Conservation (phyloP, 768 basidiomycete genomes). For the Tylopilus sp. region DNA sequence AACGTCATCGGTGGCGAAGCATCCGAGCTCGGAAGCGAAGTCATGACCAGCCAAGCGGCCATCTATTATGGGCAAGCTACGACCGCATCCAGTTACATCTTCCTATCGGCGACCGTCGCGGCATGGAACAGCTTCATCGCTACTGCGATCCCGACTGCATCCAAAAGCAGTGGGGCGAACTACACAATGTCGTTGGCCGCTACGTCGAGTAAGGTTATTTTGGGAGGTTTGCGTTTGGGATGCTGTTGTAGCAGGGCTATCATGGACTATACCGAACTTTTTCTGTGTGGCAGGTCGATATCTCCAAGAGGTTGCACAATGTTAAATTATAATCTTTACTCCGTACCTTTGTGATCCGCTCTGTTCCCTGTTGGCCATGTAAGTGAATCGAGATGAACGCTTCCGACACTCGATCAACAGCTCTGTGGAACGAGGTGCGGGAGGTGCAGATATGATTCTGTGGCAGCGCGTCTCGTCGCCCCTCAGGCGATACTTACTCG, state of each 20-base stretch:
- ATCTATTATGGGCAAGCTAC: conserved; percentile 48
- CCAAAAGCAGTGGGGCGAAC: not conserved
- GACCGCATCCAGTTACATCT: conserved; percentile 49
- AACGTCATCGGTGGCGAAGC: conserved; percentile 49
- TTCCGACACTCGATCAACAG: no score
- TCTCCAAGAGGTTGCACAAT: no score
- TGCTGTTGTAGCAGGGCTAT: not conserved
- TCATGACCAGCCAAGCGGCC: conserved; percentile 50
- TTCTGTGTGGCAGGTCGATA: no score
- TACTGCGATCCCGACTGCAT: conserved; percentile 31
- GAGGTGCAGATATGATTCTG: no score
- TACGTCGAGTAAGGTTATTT: not conserved
- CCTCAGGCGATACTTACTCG: no score
- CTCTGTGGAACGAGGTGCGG: no score
- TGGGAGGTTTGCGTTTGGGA: not conserved
- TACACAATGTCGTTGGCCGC: not conserved
- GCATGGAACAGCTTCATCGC: conserved; percentile 55
- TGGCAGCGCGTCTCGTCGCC: no score
- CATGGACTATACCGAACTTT: no score
- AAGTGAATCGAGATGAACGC: no score
- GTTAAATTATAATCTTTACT: no score
- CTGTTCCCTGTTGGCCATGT: no score
- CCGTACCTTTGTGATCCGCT: no score
- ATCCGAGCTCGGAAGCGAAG: conserved; percentile 40
- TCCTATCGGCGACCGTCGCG: conserved; percentile 51